Evolutionary conservation across 1,139 yeast genomes (phyloP).

Genomic region (Yamadazyma blattariae): DNA sequence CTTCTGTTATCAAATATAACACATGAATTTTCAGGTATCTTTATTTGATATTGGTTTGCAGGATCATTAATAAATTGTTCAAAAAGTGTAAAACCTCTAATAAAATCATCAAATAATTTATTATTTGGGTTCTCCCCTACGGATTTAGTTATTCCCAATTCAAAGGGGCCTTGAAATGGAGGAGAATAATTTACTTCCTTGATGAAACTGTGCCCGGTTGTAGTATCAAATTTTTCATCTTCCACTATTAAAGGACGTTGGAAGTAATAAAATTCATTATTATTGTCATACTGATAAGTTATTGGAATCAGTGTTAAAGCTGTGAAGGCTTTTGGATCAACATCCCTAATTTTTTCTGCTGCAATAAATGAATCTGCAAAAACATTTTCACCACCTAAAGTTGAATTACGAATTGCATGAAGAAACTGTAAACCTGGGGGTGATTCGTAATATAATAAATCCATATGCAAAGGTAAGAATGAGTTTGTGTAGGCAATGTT

Average conservation of each 20-base stretch:
- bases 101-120: conserved; percentile 46
- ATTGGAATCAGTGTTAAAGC: conserved; percentile 66
- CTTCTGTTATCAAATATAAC: conserved; percentile 75
- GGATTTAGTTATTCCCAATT: conserved; percentile 42
- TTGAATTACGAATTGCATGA: conserved; percentile 62
- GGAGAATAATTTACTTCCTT: conserved; percentile 75
- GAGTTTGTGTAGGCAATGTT: conserved; percentile 72
- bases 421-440: conserved; percentile 81
- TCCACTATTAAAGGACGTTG: conserved; percentile 67
- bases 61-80: conserved; percentile 59
- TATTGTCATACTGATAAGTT: conserved; percentile 68
- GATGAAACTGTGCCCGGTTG: conserved; percentile 36
- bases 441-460: conserved; percentile 72
- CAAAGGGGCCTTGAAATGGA: conserved; percentile 83
- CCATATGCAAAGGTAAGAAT: conserved; percentile 78
- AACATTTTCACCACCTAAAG: conserved; percentile 67
- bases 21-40: conserved; percentile 61
- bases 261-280: conserved; percentile 61
- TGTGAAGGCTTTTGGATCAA: conserved; percentile 61
- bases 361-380: conserved; percentile 78
- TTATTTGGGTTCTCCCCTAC: conserved; percentile 21
- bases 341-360: conserved; percentile 49
- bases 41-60: conserved; percentile 53
- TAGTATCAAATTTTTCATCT: conserved; percentile 35
- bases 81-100: conserved; percentile 58